Conservation (phyloP, 208 protist species). For the Trypanosoma rangeli region DNA sequence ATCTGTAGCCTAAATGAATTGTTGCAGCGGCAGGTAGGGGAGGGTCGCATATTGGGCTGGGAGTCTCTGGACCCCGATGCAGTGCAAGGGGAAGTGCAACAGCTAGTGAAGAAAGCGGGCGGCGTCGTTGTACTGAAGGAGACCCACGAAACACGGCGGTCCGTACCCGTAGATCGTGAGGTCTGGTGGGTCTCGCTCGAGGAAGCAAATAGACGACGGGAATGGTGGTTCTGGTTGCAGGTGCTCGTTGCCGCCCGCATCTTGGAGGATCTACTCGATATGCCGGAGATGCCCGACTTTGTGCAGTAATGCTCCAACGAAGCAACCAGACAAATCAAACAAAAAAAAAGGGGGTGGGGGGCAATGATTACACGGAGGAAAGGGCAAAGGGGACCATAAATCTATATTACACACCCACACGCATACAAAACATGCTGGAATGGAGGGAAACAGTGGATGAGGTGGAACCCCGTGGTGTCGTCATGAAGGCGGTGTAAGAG, state of each 20-base stretch:
- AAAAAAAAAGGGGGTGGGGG: neutral
- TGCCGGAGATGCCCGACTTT: slow-evolving; percentile 84
- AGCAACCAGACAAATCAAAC: slow-evolving; percentile 4
- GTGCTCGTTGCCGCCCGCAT: slow-evolving; percentile 41
- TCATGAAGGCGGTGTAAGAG: too few species aligned
- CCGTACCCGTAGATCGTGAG: slow-evolving; percentile 48
- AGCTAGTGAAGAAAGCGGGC: slow-evolving; percentile 14
- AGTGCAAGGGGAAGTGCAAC: slow-evolving; percentile 9
- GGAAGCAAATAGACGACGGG: slow-evolving; percentile 47
- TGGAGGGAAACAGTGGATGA: too few species aligned
- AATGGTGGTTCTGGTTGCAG: slow-evolving; percentile 68
- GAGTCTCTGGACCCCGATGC: neutral
- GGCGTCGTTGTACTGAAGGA: slow-evolving; percentile 37
- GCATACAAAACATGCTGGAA: too few species aligned
- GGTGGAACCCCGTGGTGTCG: too few species aligned
- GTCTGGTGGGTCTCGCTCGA: slow-evolving; percentile 73
- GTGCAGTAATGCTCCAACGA: slow-evolving; percentile 34
- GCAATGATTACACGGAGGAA: too few species aligned
- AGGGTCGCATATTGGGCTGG: neutral
- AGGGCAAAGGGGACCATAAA: too few species aligned
- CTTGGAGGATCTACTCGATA: slow-evolving; percentile 74
- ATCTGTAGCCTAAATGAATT: slow-evolving; percentile 7
- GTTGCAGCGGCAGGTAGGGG: slow-evolving; percentile 9
- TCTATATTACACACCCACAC: too few species aligned
- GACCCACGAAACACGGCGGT: slow-evolving; percentile 25